phyloP scores from a whole-genome alignment of 805 yeast species.

The Metschnikowia continentalis region DNA sequence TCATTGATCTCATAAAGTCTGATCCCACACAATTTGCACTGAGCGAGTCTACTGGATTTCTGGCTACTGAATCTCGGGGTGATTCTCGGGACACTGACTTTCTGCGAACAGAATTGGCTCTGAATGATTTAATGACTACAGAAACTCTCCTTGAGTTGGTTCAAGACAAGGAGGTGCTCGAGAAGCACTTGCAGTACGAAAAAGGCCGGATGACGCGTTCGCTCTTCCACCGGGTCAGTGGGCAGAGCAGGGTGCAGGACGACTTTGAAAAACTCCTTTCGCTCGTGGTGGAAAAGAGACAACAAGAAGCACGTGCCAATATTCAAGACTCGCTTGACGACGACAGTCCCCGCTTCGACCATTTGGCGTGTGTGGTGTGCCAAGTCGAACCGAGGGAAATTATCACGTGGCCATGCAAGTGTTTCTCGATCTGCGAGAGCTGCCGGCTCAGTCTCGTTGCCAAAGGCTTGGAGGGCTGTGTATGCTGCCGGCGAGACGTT shows the following conservation, averaged over 20 bases:
- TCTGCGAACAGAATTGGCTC: too few species aligned
- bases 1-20: conserved; percentile 3
- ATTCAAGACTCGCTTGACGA: conserved; percentile 6
- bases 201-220: conserved; percentile 33
- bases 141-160: conserved; percentile 13
- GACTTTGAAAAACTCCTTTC: conserved; percentile 19
- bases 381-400: conserved; percentile 69
- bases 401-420: conserved; percentile 89
- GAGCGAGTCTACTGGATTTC: not conserved
- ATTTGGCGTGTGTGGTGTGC: conserved; percentile 72
- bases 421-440: conserved; percentile 82
- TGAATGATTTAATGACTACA: conserved; percentile 13
- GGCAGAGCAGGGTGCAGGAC: not conserved
- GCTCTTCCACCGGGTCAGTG: conserved; percentile 14
- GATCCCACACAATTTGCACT: not conserved
- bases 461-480: conserved; percentile 73
- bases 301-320: not conserved
- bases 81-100: too few species aligned
- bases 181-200: conserved; percentile 24
- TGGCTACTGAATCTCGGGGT: too few species aligned
- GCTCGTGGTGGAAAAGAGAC: conserved; percentile 17
- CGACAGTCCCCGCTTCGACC: conserved; percentile 26
- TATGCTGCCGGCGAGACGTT: conserved; percentile 76
- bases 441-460: conserved; percentile 73
- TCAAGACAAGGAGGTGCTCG: conserved; percentile 21